Evolutionary conservation across 768 basidiomycete species (phyloP).

Genomic region (Sarcodon aspratus): DNA sequence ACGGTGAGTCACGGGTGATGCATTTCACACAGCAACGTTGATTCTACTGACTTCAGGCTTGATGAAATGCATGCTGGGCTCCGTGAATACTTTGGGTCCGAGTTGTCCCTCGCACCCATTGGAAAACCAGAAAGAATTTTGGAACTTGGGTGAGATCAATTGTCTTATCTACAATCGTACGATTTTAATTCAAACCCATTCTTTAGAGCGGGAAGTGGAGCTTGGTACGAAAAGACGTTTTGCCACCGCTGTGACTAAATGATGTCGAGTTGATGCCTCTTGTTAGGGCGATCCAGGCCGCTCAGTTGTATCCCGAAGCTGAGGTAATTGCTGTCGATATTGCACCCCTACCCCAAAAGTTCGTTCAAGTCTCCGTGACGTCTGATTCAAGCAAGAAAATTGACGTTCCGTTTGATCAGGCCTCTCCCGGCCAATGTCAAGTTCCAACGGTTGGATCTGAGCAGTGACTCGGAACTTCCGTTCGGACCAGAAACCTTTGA

Average conservation of each 20-base stretch:
- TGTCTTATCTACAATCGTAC: neutral
- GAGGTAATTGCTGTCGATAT: neutral
- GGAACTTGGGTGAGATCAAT: neutral
- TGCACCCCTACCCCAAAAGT: neutral
- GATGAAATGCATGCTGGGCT: neutral
- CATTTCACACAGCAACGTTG: too few relatives aligned
- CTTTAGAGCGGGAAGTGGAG: neutral
- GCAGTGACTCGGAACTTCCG: slow-evolving; percentile 4
- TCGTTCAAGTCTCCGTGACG: too few relatives aligned
- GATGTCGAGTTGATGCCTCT: too few relatives aligned
- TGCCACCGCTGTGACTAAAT: too few relatives aligned
- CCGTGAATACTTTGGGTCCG: neutral
- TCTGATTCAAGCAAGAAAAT: neutral
- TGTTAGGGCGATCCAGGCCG: neutral
- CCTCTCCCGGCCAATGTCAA: too few relatives aligned
- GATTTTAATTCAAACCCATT: neutral
- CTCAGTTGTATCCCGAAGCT: too few relatives aligned
- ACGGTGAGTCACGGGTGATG: too few relatives aligned
- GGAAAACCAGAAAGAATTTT: neutral
- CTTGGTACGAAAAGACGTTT: too few relatives aligned
- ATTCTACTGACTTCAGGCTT: neutral
- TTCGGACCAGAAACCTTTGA: slow-evolving; percentile 13
- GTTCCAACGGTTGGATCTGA: too few relatives aligned
- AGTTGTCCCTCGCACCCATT: neutral
- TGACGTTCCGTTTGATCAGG: too few relatives aligned